These are phyloP conservation scores for Actinomucor elegans DNA, from an alignment of 371 early-diverging fungal species.

Conservation along the genomic window DNA sequence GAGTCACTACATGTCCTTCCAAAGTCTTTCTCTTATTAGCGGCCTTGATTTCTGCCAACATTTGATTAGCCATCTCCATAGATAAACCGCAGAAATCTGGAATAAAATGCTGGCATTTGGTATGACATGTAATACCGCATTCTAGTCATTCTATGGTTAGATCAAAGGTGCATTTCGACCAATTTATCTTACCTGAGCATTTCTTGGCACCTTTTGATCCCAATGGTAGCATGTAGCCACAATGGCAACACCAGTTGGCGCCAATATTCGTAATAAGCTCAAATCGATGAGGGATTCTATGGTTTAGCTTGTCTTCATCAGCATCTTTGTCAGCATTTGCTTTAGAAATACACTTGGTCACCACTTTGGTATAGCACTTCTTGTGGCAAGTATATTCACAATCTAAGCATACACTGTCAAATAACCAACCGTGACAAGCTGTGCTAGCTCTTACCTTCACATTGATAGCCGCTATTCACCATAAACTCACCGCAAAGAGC, in stretches of 20 bases:
- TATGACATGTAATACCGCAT: slow-evolving; percentile 86
- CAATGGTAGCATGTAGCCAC: slow-evolving; percentile 92
- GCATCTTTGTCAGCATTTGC: slow-evolving; percentile 59
- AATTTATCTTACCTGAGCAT: slow-evolving; percentile 45
- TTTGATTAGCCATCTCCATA: slow-evolving; percentile 81
- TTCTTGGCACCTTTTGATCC: slow-evolving; percentile 72
- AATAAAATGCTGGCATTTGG: slow-evolving; percentile 83
- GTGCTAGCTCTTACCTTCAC: slow-evolving; percentile 76
- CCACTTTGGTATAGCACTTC: slow-evolving; percentile 84
- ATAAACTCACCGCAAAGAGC: slow-evolving; percentile 92
- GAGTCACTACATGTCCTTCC: slow-evolving; percentile 8
- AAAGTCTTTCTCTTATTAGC: slow-evolving; percentile 46
- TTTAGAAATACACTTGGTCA: slow-evolving; percentile 89
- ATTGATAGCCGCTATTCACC: slow-evolving; percentile 87
- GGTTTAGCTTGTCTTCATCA: slow-evolving; percentile 75
- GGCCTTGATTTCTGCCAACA: slow-evolving; percentile 77
- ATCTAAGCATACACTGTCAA: no score
- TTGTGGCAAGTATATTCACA: slow-evolving; percentile 96
- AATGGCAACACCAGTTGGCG: slow-evolving; percentile 97
- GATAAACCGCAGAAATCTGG: slow-evolving; percentile 95
- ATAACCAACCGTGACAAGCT: not conserved
- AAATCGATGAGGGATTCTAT: slow-evolving; percentile 96
- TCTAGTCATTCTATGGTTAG: slow-evolving; percentile 39
- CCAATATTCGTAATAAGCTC: slow-evolving; percentile 76
- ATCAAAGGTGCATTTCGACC: not conserved